These are phyloP conservation scores for Stellera chamaejasme DNA, from an alignment of 345 rosid genomes.

Conservation along the genomic window DNA sequence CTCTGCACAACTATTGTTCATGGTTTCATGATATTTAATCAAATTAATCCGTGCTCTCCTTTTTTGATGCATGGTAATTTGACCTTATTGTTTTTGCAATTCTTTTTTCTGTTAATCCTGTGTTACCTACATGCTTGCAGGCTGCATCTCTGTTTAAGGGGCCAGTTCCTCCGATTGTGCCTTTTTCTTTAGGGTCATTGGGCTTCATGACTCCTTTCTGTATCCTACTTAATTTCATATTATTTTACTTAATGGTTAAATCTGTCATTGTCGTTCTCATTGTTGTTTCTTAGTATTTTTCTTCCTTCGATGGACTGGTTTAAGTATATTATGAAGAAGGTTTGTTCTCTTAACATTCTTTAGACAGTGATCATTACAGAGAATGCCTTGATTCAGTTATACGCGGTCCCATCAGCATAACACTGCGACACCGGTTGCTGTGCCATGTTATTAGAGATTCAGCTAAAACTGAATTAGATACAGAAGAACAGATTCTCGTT, in stretches of 20 bases:
- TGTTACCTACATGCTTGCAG: constrained; percentile 33
- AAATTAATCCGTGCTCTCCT: too few species aligned
- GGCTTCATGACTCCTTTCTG: constrained; percentile 99
- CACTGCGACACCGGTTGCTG: constrained; percentile 79
- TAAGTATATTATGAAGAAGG: background rate
- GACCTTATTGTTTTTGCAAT: too few species aligned
- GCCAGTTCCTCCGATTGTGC: constrained; percentile 95
- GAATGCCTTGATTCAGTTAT: constrained; percentile 74
- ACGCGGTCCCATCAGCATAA: constrained; percentile 86
- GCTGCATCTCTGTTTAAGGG: constrained; percentile 99
- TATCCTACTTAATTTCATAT: constrained; percentile 34
- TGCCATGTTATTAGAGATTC: constrained; percentile 78
- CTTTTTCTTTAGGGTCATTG: constrained; percentile 93
- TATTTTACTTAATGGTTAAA: background rate
- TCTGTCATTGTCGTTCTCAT: too few species aligned
- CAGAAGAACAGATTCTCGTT: constrained; percentile 74
- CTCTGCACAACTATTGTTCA: too few species aligned
- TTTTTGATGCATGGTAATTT: too few species aligned
- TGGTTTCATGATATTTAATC: too few species aligned
- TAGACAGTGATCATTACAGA: constrained; percentile 84
- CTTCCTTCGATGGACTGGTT: too few species aligned
- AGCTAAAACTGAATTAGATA: constrained; percentile 63
- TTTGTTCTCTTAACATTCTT: constrained; percentile 26
- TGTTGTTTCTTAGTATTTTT: background rate
- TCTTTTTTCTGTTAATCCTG: too few species aligned